Evolutionary conservation across 805 yeast genomes (phyloP).

Genomic region (Priceomyces carsonii): DNA sequence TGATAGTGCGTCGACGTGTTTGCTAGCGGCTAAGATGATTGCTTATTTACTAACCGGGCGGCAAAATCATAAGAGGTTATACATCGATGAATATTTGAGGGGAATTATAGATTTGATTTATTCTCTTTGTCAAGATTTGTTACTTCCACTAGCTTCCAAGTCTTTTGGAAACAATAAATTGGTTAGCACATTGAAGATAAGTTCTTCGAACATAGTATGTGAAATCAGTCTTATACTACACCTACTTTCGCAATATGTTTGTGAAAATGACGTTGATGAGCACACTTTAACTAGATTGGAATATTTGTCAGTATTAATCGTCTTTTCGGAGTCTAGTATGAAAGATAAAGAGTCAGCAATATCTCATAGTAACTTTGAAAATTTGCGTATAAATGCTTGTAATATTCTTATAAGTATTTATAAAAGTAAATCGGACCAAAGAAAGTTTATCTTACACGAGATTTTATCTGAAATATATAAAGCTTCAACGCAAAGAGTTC

Average conservation of each 20-base stretch:
- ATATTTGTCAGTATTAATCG: slow-evolving; percentile 43
- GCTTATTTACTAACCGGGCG: slow-evolving; percentile 43
- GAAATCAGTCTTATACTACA: slow-evolving; percentile 13
- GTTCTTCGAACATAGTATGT: slow-evolving; percentile 10
- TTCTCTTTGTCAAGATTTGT: slow-evolving; percentile 27
- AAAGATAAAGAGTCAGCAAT: slow-evolving; percentile 22
- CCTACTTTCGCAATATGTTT: slow-evolving; percentile 11
- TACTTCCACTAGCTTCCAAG: slow-evolving; percentile 16
- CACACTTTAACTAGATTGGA: slow-evolving; percentile 58
- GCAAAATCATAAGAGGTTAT: slow-evolving; percentile 43
- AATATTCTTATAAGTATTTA: slow-evolving; percentile 35
- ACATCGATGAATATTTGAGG: slow-evolving; percentile 44
- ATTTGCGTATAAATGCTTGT: slow-evolving; percentile 27
- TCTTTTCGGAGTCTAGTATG: slow-evolving; percentile 38
- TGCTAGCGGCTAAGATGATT: slow-evolving; percentile 36
- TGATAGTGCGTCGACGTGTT: slow-evolving; percentile 22
- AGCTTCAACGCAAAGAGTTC: slow-evolving; percentile 45
- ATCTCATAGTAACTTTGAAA: slow-evolving; percentile 20
- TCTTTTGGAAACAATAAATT: background rate
- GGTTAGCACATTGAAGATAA: slow-evolving; percentile 10
- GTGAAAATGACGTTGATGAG: slow-evolving; percentile 38
- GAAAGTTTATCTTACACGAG: slow-evolving; percentile 62
- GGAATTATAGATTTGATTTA: slow-evolving; percentile 43
- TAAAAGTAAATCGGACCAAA: slow-evolving; percentile 47
- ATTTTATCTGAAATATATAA: slow-evolving; percentile 51